phyloP scores from a whole-genome alignment of 805 yeast species.

The Pichia manshurica region DNA sequence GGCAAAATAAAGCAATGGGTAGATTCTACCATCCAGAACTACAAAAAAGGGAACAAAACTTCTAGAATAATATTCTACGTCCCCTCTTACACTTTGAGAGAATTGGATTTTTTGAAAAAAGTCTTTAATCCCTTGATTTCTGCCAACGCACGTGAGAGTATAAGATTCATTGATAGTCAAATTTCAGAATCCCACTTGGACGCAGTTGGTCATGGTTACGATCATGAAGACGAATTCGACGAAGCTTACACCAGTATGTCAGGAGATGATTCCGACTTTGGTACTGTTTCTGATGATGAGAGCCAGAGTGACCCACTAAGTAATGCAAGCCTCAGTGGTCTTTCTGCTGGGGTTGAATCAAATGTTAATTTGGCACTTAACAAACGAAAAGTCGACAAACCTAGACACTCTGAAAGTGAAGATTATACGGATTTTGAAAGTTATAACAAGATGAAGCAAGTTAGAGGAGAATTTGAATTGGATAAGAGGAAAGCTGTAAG shows the following conservation, averaged over 20 bases:
- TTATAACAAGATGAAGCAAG: constrained; percentile 15
- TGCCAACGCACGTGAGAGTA: constrained; percentile 60
- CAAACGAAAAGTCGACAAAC: not conserved
- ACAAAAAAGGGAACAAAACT: constrained; percentile 24
- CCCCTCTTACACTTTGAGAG: constrained; percentile 53
- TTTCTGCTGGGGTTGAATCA: not conserved
- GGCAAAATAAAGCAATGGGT: constrained; percentile 65
- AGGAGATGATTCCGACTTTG: constrained; percentile 6
- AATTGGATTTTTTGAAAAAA: constrained; percentile 52
- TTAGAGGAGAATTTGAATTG: not conserved
- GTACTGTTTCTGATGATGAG: not conserved
- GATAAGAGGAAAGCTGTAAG: not conserved
- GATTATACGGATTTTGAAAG: constrained; percentile 22
- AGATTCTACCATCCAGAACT: not conserved
- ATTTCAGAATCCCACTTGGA: constrained; percentile 11
- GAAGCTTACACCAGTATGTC: too few species aligned
- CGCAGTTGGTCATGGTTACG: constrained; percentile 13
- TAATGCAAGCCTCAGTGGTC: too few species aligned
- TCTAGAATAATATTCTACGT: constrained; percentile 39
- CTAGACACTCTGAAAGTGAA: constrained; percentile 5
- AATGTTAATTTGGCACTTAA: too few species aligned
- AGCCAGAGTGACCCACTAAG: too few species aligned
- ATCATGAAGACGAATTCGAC: constrained; percentile 13
- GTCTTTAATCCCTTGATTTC: constrained; percentile 49
- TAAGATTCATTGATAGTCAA: constrained; percentile 48